Evolutionary conservation across 2,329 filamentous ascomycete genomes (phyloP), one percentile per base, ranked within the genome.

Genomic region (Lasiodiplodia sp.): DNA sequence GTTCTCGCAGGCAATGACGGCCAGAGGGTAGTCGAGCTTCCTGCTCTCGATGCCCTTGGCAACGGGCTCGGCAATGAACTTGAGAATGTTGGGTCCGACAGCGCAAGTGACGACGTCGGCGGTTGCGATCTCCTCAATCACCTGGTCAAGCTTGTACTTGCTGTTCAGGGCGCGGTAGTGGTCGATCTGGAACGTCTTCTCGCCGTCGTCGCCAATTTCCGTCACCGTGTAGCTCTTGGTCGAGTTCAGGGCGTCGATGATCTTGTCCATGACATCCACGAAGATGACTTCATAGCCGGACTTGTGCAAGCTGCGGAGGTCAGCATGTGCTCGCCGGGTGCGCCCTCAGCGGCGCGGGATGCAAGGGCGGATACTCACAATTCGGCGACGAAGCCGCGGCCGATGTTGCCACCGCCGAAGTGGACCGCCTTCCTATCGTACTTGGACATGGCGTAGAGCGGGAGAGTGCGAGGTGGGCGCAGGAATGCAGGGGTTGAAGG

Each of bases 81-180:
- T 94, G 78, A 99, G 91, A 77, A 99, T 91, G 81, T 94, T 96
- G 75, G 96, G 96, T 55, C 96, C 96, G 73, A 99, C 96, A 23
- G 96, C 97, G 82, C 96, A 99, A 72, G 96, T 99, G 75, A 99
- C 93, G 66, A 97, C 84, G 71, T 97, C 94, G 51, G 95, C 94
- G 25, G 91, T 91, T 68, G 91, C 87, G 75, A 98, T 97, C 84
- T 96, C 93, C 57, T 95, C 82, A 73, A 98, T 82, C 67, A 97
- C 89, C 67, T 95, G 90, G 66, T 86, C 86, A 83, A 96, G 91
- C 78, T 97, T 86, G 72, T 91, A 89, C 83, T 92, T 94, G 74
- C 93, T 96, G 89, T 98, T 97, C 87, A 98, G 92, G 81, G 96
- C 96, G 66, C 93, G 92, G 86, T 97, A 98, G 85, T 97, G 96